Evolutionary conservation across 768 basidiomycete genomes (phyloP).

Genomic region (Suillus decipiens): DNA sequence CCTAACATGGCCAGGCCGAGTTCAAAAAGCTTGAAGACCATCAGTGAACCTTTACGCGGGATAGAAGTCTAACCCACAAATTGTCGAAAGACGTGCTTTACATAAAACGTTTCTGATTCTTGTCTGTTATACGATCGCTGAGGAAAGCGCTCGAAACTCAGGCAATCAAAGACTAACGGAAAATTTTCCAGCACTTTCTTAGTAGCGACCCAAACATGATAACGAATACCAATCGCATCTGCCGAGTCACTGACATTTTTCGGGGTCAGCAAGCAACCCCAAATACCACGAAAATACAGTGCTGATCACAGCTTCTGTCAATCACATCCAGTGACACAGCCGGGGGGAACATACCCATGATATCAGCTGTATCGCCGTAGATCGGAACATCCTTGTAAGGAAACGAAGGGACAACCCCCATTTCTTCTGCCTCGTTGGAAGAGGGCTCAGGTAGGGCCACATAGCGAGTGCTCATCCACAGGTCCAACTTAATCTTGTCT

Average conservation of each 20-base stretch:
- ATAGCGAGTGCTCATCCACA: not conserved
- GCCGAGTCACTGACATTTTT: conserved; percentile 30
- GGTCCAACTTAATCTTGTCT: conserved; percentile 1
- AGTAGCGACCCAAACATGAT: conserved; percentile 37
- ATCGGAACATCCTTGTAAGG: conserved; percentile 30
- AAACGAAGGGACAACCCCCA: conserved; percentile 38
- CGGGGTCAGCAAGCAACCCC: conserved; percentile 38
- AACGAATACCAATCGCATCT: conserved; percentile 28
- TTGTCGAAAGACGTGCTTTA: conserved; percentile 17
- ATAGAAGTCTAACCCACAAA: conserved; percentile 26
- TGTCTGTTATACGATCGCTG: not conserved
- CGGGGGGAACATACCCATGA: conserved; percentile 38
- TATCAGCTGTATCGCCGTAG: conserved; percentile 44
- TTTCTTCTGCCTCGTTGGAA: conserved; percentile 18
- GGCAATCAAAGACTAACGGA: conserved; percentile 11
- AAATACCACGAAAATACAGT: conserved; percentile 35
- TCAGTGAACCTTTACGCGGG: not conserved
- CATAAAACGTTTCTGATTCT: not conserved
- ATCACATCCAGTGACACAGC: not conserved
- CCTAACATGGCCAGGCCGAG: conserved; percentile 46
- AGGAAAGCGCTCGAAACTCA: not conserved
- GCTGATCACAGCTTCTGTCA: conserved; percentile 19
- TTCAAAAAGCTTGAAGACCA: conserved; percentile 47
- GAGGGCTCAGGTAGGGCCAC: conserved; percentile 2
- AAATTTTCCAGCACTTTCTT: conserved; percentile 31